Conservation (phyloP, 179 eudicot species). For the Kewa caespitosa region DNA sequence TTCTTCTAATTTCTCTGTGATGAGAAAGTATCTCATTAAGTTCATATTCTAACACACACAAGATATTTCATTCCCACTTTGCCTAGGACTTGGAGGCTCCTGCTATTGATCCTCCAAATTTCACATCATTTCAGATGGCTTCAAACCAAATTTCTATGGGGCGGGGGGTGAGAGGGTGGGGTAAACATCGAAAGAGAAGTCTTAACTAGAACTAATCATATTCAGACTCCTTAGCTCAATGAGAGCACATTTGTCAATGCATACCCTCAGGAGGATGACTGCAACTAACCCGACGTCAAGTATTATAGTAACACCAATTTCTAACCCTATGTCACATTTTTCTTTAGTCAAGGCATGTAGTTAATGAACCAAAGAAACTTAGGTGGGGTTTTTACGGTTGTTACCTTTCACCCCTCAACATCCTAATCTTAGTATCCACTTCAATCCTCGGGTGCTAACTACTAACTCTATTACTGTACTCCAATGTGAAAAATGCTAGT, state of each 20-base stretch:
- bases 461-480: background rate
- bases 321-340: background rate
- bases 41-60: background rate
- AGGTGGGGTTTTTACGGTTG: background rate
- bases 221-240: background rate
- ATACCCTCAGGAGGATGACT: background rate
- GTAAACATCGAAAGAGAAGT: too few relatives aligned
- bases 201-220: background rate
- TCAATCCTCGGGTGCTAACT: background rate
- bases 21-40: background rate
- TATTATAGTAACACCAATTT: background rate
- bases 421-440: background rate
- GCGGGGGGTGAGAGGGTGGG: too few relatives aligned
- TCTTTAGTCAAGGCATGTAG: background rate
- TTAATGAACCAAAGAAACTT: background rate
- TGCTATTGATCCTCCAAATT: background rate
- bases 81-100: background rate
- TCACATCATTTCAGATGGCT: too few relatives aligned
- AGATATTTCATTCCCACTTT: background rate
- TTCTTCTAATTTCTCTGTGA: constrained; percentile 31
- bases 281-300: background rate
- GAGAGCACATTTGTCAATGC: background rate
- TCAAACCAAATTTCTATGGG: too few relatives aligned
- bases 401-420: background rate
- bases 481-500: background rate